Base-by-base conservation (phyloP, 1,284 basidiomycete species). In the Heterobasidion irregulare region DNA sequence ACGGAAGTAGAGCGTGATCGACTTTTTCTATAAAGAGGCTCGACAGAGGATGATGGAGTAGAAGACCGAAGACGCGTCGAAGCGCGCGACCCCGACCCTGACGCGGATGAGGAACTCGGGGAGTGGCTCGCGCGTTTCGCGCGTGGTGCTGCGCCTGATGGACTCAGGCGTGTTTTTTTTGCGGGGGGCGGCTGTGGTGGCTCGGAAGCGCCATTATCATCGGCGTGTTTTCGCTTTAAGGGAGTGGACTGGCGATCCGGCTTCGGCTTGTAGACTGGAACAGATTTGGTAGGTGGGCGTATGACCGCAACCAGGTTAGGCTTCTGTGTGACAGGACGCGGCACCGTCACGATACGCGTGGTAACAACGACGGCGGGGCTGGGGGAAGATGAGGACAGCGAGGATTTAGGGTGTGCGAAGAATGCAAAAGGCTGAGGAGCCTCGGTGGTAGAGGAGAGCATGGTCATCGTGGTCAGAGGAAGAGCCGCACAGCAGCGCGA, bases 1-100 rank as follows among this genome's bases (percentile, higher is more conserved):
- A 69, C 66, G 8, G 79, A 79, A 4, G 71, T 72, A 0, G 79
- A 82, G 62, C 77, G 75, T 56, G 79, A 80, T 58, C 76, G 67
- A 62, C 74, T 75, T 56, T 66, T 70, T 51, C 75, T 71, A 61
- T 75, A 79, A 16, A 80, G 73, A n/a, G 75, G 73, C 53, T 77
- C 75, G 15, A 75, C 73, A 36, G 75, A 75, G 10, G 75, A 69
- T 0, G 71, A 70, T 33, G 66, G 62, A 26, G 68, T 67, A 53
- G 41, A 32, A 5, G 38, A 41, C n/a, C 63, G 63, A n/a, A 68
- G 66, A 51, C 69, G 68, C 60, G 73, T 75, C 36, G 72, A 69
- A 38, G 69, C 66, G 62, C 76, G 75, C 54, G 74, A 72, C 6
- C 68, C 65, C 54, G 74, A 72, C 6, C 68, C 65, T 47, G 63